Conservation (phyloP, 78 protist species). For the Creolimax fragrantissima region DNA sequence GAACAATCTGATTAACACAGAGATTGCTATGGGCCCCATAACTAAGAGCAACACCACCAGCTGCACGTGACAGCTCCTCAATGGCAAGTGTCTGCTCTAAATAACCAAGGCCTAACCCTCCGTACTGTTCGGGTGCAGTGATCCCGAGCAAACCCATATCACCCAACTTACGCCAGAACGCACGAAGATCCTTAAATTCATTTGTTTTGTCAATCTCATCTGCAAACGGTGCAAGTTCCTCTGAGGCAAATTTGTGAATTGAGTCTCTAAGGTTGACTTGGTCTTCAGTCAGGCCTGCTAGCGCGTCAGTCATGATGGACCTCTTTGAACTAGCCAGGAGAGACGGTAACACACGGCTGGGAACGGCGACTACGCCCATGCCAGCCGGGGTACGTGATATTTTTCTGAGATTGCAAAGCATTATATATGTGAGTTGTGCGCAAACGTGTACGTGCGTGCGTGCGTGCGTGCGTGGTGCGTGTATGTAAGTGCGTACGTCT, state of each 20-base stretch:
- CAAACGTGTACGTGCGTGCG: neutral
- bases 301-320: neutral
- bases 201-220: constrained; percentile 53
- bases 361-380: neutral
- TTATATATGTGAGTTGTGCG: neutral
- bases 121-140: constrained; percentile 50
- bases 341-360: neutral
- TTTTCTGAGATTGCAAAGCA: neutral
- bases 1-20: constrained; percentile 77
- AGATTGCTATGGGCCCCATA: constrained; percentile 89
- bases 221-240: constrained; percentile 74
- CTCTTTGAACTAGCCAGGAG: too few species aligned
- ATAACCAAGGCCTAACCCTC: neutral
- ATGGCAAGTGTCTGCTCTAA: neutral
- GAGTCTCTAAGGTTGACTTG: constrained; percentile 42
- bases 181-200: constrained; percentile 37
- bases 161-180: constrained; percentile 68
- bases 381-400: neutral
- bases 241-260: constrained; percentile 48
- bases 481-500: neutral
- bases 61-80: constrained; percentile 56
- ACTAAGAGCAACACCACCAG: constrained; percentile 69
- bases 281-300: constrained; percentile 2
- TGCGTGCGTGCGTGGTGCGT: neutral
- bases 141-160: constrained; percentile 82